Evolutionary conservation across 225 moss, liverwort and hornwort genomes (phyloP), one percentile per base, ranked within the genome.

Genomic region (Bryoerythrophyllum caledonicum): DNA sequence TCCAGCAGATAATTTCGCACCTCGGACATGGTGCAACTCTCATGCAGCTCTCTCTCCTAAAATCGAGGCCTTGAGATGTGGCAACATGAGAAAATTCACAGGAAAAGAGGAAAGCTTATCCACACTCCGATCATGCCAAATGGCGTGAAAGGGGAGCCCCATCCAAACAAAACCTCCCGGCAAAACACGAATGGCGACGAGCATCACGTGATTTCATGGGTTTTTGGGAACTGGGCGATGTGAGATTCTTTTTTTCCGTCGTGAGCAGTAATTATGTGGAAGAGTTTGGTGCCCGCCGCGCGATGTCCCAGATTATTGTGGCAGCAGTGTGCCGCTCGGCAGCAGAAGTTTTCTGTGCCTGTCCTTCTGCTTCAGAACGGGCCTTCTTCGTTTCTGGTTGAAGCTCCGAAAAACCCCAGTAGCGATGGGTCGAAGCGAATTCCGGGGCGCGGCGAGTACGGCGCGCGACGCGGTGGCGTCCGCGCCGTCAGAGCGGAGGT

Each of bases 221-320:
- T 49, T 49, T n/a, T 49, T 19, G 19, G 48, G 38, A 38, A 38
- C 1, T 38, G 38, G 48, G 48, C 5, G 6, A 6, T 49, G 19
- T 6, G 48, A 19, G 19, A 19, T 17, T 6, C 6, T 19, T 26
- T 37, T 37, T 6, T 38, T 8, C 9, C 2, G 8, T 38, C 38
- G 38, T 38, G 38, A 38, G 56, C 2, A 43, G 79, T 53, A 20
- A 32, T 17, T 21, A 83, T 79, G 83, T 71, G 79, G 79, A 79
- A 71, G 37, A 35, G 55, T 10, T 6, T 60, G 1, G 46, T 67
- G 2, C 20, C 43, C 17, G 1, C 14, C 19, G 19, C 24, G 13
- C 27, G 60, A 27, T 40, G 60, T 28, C 38, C 67, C 21, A 67
- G 60, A 12, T 40, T 32, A 32, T 5, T 79, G 16, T 82, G 78